phyloP scores from a whole-genome alignment of 2,329 filamentous ascomycete genomes.

The Sporothrix sp. region DNA sequence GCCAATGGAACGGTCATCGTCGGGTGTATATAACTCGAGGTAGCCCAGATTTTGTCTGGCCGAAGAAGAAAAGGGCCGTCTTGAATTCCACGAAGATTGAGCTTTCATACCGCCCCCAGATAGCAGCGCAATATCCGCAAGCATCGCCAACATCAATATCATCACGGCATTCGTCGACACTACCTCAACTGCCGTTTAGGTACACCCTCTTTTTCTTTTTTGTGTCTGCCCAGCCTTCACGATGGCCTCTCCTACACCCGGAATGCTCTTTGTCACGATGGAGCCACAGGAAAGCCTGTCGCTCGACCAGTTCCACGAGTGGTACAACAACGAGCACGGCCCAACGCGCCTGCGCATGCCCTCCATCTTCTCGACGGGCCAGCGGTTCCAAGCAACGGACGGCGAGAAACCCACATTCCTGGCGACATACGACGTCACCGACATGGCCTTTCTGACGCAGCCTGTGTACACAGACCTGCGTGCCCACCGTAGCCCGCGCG shows the following conservation, averaged over 20 bases:
- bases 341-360: conserved; percentile 68
- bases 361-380: conserved; percentile 63
- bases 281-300: conserved; percentile 60
- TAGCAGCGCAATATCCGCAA: no score
- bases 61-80: no score
- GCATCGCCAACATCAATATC: no score
- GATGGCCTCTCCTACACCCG: no score
- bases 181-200: no score
- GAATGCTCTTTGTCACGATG: conserved; percentile 81
- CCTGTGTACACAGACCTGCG: conserved; percentile 60
- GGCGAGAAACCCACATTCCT: conserved; percentile 53
- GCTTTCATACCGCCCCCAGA: no score
- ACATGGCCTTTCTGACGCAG: conserved; percentile 60
- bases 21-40: background rate
- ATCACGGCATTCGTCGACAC: no score
- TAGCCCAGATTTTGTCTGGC: no score
- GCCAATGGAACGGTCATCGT: background rate
- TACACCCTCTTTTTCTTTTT: background rate
- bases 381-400: conserved; percentile 66
- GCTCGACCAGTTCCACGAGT: conserved; percentile 69
- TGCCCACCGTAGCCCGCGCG: conserved; percentile 43
- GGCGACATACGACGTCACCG: conserved; percentile 71
- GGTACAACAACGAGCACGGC: conserved; percentile 92
- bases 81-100: no score
- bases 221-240: no score